Evolutionary conservation across 164 flowering plant genomes (phyloP), one percentile per base, ranked within the genome.

Genomic region (Stephania japonica): DNA sequence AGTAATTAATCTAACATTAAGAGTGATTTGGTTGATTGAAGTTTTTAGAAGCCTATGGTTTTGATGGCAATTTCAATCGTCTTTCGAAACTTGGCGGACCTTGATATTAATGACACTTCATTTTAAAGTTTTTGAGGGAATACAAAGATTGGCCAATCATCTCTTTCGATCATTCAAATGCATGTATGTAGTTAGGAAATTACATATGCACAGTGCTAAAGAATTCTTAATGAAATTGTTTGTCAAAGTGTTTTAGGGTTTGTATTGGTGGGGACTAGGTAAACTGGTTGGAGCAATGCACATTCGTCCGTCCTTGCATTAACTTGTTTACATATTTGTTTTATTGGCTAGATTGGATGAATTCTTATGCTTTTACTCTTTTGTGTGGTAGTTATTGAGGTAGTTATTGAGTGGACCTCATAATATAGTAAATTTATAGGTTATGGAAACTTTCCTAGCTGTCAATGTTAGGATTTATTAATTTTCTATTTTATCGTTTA

Each of bases 311-410:
- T 7, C 24, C 64, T 19, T 21, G 9, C 64, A 59, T 4, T n/a
- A 10, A n/a, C 1, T 59, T 32, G 38, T 32, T 5, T 59, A 1
- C 64, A 21, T 4, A 19, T n/a, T 59, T 18, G n/a, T 59, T n/a
- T 21, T 59, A n/a, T 59, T 8, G 7, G 21, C n/a, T 59, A 8
- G 4, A 7, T 19, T 2, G 25, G 11, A 19, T 59, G 23, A 19
- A 69, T 70, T 41, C 44, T 21, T 21, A 21, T 44, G 69, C 69
- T 72, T 72, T 69, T 72, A 11, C 24, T 42, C 53, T 44, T 66
- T 32, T 47, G 18, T 21, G 27, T 18, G 32, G n/a, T 27, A 73
- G 26, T 32, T 18, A 65, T 50, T 21, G n/a, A 32, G 38, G 38
- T 32, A 32, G 38, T 32, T 32, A 32, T 32, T 44, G 18, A 62